These are phyloP conservation scores for Neurospora sp. DNA, from an alignment of 495 filamentous ascomycete genomes.

Conservation along the genomic window DNA sequence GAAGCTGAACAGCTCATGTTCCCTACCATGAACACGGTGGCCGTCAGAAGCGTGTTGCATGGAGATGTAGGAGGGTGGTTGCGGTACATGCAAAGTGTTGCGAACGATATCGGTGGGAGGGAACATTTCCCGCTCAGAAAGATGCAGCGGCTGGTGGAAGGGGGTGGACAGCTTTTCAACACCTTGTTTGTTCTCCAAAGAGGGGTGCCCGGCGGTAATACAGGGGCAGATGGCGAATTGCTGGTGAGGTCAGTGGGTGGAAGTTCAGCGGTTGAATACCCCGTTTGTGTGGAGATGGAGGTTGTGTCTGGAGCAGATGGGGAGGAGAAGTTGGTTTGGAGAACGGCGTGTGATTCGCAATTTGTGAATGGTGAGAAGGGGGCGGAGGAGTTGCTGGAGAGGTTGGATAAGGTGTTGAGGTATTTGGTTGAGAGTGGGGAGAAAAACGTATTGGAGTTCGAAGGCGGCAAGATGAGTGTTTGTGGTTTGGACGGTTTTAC, in stretches of 20 bases:
- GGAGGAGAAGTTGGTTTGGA: constrained; percentile 47
- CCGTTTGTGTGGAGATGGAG: constrained; percentile 73
- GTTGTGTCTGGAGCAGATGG: constrained; percentile 13
- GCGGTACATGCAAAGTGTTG: constrained; percentile 52
- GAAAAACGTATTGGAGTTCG: background rate
- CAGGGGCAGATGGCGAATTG: background rate
- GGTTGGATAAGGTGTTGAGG: background rate
- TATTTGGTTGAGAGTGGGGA: background rate
- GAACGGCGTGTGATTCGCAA: constrained; percentile 54
- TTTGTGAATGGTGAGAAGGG: constrained; percentile 25
- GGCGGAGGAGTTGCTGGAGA: background rate
- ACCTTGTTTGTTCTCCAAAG: constrained; percentile 63
- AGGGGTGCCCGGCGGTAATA: background rate
- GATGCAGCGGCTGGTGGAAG: constrained; percentile 36
- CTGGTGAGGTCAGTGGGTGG: constrained; percentile 47
- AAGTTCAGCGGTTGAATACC: constrained; percentile 59
- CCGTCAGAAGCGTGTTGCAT: constrained; percentile 52
- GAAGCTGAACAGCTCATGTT: constrained; percentile 52
- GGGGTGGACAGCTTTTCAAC: constrained; percentile 43
- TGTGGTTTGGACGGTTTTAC: background rate
- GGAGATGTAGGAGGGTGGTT: constrained; percentile 51
- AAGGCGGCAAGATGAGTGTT: background rate
- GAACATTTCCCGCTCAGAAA: constrained; percentile 60
- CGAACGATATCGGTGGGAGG: constrained; percentile 38
- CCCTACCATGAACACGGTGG: constrained; percentile 70